These are phyloP conservation scores for cucumber (Cucumis sativus) DNA, from an alignment of 306 rosid genomes.

Conservation along the genomic window DNA sequence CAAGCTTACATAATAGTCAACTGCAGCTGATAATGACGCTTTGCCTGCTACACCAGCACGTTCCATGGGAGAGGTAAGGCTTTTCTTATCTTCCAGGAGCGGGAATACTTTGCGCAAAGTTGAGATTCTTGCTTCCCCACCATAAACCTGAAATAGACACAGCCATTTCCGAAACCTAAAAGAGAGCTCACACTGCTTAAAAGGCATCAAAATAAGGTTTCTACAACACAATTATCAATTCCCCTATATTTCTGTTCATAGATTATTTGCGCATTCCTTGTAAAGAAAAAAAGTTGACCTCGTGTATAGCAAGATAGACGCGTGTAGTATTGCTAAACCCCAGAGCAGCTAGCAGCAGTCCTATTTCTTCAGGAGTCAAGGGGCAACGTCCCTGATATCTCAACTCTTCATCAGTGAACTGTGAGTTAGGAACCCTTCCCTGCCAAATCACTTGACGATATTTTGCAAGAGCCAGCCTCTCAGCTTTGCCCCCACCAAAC, in stretches of 20 bases:
- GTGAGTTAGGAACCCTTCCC: constrained; percentile 88
- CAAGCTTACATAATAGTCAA: constrained; percentile 78
- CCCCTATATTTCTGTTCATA: not conserved
- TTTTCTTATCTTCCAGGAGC: constrained; percentile 74
- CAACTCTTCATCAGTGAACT: constrained; percentile 80
- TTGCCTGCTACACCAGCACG: constrained; percentile 58
- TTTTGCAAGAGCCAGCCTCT: constrained; percentile 77
- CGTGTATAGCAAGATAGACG: constrained; percentile 88
- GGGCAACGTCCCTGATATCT: constrained; percentile 93
- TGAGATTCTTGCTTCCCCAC: constrained; percentile 88
- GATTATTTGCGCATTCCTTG: not conserved
- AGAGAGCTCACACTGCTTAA: not conserved
- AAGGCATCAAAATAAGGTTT: not conserved
- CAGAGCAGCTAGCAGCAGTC: constrained; percentile 80
- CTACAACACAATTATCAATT: not conserved
- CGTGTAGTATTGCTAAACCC: constrained; percentile 81
- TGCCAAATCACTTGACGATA: constrained; percentile 90
- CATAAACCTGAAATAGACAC: constrained; percentile 33
- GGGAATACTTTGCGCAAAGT: constrained; percentile 63
- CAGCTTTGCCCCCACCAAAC: constrained; percentile 95
- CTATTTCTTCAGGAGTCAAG: constrained; percentile 92
- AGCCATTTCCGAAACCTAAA: not conserved
- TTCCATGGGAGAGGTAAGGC: constrained; percentile 55
- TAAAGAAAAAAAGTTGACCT: constrained; percentile 27
- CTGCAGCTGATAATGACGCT: constrained; percentile 83